phyloP scores from a whole-genome alignment of 441 rosid genomes.

The Bruguiera hainesii region DNA sequence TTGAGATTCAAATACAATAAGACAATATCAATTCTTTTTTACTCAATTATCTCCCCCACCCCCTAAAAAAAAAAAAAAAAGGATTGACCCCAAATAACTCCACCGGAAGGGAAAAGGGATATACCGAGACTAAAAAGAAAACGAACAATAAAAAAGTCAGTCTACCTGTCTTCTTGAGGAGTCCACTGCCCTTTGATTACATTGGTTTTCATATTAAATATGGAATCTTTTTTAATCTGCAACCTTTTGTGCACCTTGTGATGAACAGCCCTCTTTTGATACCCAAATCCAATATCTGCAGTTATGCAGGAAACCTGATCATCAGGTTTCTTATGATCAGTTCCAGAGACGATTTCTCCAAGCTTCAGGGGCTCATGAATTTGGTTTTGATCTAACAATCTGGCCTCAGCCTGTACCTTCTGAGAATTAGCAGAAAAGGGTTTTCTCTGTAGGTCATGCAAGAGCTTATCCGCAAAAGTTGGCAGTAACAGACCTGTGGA shows the following conservation, averaged over 20 bases:
- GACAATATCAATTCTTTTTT: conserved; percentile 7
- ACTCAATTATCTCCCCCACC: not conserved
- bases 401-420: conserved; percentile 3
- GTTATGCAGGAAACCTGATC: conserved; percentile 27
- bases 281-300: conserved; percentile 1
- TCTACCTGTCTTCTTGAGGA: conserved; percentile 56
- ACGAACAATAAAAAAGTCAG: not conserved
- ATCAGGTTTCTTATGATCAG: conserved; percentile 5
- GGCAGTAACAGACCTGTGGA: conserved; percentile 2
- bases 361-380: conserved; percentile 1
- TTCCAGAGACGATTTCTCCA: not conserved
- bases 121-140: not conserved
- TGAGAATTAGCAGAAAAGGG: conserved; percentile 11
- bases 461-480: not conserved
- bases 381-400: conserved; percentile 5
- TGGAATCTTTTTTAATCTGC: conserved; percentile 21
- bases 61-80: not conserved
- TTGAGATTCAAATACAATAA: not conserved
- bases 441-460: conserved; percentile 19
- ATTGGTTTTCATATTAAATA: conserved; percentile 24
- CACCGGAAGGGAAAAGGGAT: not conserved
- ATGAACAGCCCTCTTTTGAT: not conserved
- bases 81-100: not conserved
- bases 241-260: conserved; percentile 21
- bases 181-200: conserved; percentile 78